Base-by-base conservation (phyloP, 163 green algal species). In the Prototheca cutis region DNA sequence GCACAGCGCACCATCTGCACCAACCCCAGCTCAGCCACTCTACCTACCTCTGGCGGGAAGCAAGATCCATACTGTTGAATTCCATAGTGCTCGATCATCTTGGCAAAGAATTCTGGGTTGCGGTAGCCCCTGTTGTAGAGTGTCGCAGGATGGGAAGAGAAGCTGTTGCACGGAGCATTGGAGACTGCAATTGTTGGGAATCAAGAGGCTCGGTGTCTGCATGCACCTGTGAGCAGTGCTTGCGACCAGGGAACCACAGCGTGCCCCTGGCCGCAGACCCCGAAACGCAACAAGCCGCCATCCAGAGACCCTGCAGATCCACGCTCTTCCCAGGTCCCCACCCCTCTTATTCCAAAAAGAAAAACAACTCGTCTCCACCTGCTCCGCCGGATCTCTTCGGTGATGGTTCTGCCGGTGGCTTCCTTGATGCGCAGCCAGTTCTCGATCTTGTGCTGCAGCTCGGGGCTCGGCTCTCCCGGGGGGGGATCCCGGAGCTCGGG, bases 21-120 rank as follows among this genome's bases (percentile, higher is more conserved):
- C 13, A 45, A 15, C 36, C 13, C 17, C 36, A 10, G 36, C 36
- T 45, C 36, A 15, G 13, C 36, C 13, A 15, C 36, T 15, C 36
- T 45, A 21, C 36, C 4, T 34, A 59, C 55, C 31, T 66, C 65
- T 32, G 51, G 52, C 3, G 66, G 29, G 39, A 78, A 78, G 49
- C 55, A 73, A 28, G 64, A 78, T 8, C 81, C 81, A n/a, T 70
- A 67, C 29, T 84, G 40, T n/a, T 82, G 36, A 5, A 88, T 81
- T 31, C 71, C 61, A 21, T 75, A 70, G 52, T 76, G 57, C 59
- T 81, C 71, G 32, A 88, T 75, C 63, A 80, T 82, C 52, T 86
- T 79, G 6, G 65, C 59, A 56, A 88, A 75, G 48, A 88, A 87
- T 54, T 86, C 66, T 0, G 81, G 81, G 60, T 88, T 88, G 21